phyloP scores from a whole-genome alignment of 495 filamentous ascomycete species.

The Podospora pseudopauciseta region DNA sequence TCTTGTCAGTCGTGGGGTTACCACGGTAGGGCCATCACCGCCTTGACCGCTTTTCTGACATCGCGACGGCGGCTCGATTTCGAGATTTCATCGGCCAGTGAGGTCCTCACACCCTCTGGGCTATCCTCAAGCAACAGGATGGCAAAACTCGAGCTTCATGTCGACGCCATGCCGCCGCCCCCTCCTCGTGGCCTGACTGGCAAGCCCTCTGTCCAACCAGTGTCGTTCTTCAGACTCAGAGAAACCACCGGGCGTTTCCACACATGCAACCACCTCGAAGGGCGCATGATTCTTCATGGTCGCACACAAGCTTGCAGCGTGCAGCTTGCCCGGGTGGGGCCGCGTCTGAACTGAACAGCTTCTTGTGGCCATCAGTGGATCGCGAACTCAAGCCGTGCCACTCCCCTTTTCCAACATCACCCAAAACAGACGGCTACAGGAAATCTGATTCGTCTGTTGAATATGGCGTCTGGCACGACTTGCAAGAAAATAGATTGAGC shows the following conservation, averaged over 20 bases:
- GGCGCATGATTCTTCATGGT: conserved; percentile 4
- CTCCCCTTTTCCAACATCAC: neutral
- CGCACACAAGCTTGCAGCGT: neutral
- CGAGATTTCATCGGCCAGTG: neutral
- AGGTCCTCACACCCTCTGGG: too few species aligned
- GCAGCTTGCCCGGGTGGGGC: conserved; percentile 5
- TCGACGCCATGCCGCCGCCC: neutral
- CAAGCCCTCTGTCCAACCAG: neutral
- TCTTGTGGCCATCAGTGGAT: conserved; percentile 5
- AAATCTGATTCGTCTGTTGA: neutral
- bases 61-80: neutral
- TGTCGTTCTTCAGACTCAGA: neutral
- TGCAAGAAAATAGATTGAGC: neutral
- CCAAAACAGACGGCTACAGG: neutral
- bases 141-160: neutral
- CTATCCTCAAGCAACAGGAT: neutral
- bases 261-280: neutral
- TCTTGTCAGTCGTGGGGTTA: neutral
- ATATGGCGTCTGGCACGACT: neutral
- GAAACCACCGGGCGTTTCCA: neutral
- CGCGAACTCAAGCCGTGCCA: neutral
- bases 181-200: neutral
- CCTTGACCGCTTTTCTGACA: neutral
- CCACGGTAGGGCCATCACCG: neutral
- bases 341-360: neutral